Base-by-base conservation (phyloP, 352 stramenopile genomes). In the Globisporangium viniferum region DNA sequence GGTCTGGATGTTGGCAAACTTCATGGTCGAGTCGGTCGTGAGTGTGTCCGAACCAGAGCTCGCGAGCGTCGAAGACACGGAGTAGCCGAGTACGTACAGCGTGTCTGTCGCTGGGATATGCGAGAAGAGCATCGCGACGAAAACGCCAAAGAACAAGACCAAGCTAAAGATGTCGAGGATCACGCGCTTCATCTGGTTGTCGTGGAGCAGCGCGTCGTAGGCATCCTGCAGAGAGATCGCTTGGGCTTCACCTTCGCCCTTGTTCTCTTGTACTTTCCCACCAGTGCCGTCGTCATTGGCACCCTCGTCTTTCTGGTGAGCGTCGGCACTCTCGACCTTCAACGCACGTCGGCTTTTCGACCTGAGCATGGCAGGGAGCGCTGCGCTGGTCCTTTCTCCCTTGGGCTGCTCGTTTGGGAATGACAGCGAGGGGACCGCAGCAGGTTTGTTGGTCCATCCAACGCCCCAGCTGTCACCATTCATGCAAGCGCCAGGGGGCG, bases 21-120 rank as follows among this genome's bases (percentile, higher is more conserved):
- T 86, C 44, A 84, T 73, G 22, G 64, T 76, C 29, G 78, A 83
- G 65, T 79, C 68, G 4, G 53, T 53, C 41, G 77, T 88, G 59
- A 86, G 68, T 0, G 74, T 81, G 67, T 90, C 80, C 5, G 68
- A 76, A 2, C 82, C 80, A 0, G 82, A 79, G 35, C 61, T 81
- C 27, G 51, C 80, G 41, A 80, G 69, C 27, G 71, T 72, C 22
- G 68, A 76, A 0, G 68, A 77, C 3, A 88, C 64, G 0, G 77
- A 75, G 35, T 67, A 69, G 2, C 69, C 71, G 12, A 84, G 75
- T 39, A 75, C 62, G 61, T 75, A 86, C 53, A 88, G 69, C 22
- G 33, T 62, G 24, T 66, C 63, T 0, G 55, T 14, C 7, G 79
- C 68, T 18, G 77, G 77, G 33, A 86, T 68, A 60, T 86, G 77